Conservation (phyloP, 1,139 yeast genomes). For the Kodamaea arcana region DNA sequence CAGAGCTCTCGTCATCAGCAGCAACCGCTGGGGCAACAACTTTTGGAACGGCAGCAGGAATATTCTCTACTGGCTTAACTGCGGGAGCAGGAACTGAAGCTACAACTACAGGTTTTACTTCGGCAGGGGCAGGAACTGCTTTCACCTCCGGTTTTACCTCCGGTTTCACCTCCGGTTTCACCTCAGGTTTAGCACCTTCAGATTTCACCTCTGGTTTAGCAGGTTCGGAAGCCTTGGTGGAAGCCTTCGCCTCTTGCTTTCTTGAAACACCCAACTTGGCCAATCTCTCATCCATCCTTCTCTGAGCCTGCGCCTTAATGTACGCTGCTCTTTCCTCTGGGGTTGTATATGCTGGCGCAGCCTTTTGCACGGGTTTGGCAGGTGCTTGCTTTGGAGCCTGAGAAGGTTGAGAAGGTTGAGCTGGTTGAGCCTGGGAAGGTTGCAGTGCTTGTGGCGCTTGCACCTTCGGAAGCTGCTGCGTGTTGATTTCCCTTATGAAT, state of each 20-base stretch:
- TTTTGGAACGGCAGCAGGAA: not conserved
- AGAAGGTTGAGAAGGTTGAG: constrained; percentile 1
- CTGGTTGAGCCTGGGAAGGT: constrained; percentile 1
- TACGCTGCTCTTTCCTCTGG: constrained; percentile 75
- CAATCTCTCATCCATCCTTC: constrained; percentile 82
- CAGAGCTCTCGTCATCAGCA: constrained; percentile 19
- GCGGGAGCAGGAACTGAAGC: not conserved
- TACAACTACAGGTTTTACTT: constrained; percentile 1
- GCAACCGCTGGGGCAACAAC: constrained; percentile 1
- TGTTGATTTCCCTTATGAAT: constrained; percentile 51
- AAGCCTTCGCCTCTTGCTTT: constrained; percentile 14
- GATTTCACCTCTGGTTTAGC: constrained; percentile 4
- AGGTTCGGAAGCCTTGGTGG: no score
- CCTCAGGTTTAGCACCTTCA: constrained; percentile 2
- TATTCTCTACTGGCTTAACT: not conserved
- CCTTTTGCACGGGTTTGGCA: constrained; percentile 8
- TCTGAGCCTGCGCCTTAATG: constrained; percentile 86
- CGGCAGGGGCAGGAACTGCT: constrained; percentile 4
- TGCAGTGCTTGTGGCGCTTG: constrained; percentile 4
- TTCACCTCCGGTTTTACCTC: constrained; percentile 11
- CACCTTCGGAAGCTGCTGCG: not conserved
- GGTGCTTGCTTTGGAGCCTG: constrained; percentile 3
- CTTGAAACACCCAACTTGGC: constrained; percentile 79
- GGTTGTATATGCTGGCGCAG: constrained; percentile 23
- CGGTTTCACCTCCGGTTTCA: constrained; percentile 4